Conservation (phyloP, 495 filamentous ascomycete species). For the Penicillium ucsense region DNA sequence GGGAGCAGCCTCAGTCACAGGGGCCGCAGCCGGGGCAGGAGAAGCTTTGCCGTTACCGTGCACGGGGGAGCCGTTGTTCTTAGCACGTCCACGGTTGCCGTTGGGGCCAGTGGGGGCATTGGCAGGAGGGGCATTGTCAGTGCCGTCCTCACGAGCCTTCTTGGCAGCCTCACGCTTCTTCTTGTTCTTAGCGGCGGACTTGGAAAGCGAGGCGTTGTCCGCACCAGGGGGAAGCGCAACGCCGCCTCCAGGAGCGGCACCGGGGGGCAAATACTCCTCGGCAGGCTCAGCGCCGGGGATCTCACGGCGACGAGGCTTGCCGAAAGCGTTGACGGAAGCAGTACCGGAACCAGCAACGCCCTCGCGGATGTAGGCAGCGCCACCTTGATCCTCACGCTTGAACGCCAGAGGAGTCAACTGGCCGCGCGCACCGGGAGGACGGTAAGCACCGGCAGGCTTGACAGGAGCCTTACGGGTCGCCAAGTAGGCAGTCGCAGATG, state of each 20-base stretch:
- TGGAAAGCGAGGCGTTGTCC: conserved; percentile 63
- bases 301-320: conserved; percentile 55
- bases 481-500: conserved; percentile 74
- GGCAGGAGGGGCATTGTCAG: conserved; percentile 37
- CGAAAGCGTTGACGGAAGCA: conserved; percentile 67
- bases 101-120: conserved; percentile 55
- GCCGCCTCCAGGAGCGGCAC: conserved; percentile 62
- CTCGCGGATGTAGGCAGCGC: conserved; percentile 77
- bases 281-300: conserved; percentile 70
- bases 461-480: conserved; percentile 82
- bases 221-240: conserved; percentile 46
- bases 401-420: conserved; percentile 83
- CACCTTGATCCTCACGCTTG: conserved; percentile 95
- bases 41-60: conserved; percentile 12
- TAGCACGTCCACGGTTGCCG: conserved; percentile 26
- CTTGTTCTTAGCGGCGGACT: conserved; percentile 92
- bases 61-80: conserved; percentile 27
- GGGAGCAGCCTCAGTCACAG: conserved; percentile 2
- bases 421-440: conserved; percentile 91
- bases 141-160: conserved; percentile 72
- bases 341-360: conserved; percentile 53
- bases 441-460: conserved; percentile 91
- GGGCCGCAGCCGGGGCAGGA: conserved; percentile 4
- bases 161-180: conserved; percentile 91
- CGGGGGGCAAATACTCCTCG: conserved; percentile 52